A percentile compares a stretch with the other conserved stretches of the same genome.
phyloP scores from a whole-genome alignment of 2,329 filamentous ascomycete genomes.

The Aureobasidium leucospermi region DNA sequence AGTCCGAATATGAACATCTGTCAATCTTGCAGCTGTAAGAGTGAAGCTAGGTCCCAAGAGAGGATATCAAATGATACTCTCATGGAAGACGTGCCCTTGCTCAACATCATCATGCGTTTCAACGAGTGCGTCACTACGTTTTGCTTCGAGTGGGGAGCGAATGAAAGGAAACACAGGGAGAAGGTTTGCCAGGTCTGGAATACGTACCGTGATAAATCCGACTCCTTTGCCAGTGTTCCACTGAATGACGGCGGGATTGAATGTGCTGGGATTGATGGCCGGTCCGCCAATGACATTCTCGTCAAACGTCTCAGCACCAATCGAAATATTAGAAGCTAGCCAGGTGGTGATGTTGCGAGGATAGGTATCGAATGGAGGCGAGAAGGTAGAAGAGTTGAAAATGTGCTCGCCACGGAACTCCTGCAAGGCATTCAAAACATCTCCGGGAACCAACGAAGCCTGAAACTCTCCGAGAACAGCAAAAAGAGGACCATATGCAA shows the following conservation, averaged over 20 bases:
- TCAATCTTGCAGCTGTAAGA: too few relatives aligned
- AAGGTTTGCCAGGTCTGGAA: too few relatives aligned
- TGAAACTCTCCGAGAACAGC: conserved; percentile 48
- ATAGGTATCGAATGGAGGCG: conserved; percentile 51
- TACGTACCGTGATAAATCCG: conserved; percentile 23
- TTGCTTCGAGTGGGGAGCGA: neutral
- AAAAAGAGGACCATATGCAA: conserved; percentile 50
- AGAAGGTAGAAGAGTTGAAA: conserved; percentile 47
- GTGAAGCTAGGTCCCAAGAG: too few relatives aligned
- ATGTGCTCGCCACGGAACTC: conserved; percentile 48
- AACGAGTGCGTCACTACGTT: too few relatives aligned
- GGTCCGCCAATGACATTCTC: conserved; percentile 51
- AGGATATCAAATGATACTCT: too few relatives aligned
- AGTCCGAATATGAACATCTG: too few relatives aligned
- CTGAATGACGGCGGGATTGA: conserved; percentile 54
- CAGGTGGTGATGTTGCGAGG: conserved; percentile 54
- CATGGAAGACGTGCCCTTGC: too few relatives aligned
- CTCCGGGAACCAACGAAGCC: conserved; percentile 38
- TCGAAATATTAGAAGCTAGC: conserved; percentile 50
- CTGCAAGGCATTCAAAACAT: conserved; percentile 33
- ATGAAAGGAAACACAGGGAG: neutral
- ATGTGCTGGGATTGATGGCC: conserved; percentile 43
- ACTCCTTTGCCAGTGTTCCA: conserved; percentile 42
- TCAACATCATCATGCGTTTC: too few relatives aligned
- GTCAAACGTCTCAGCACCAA: conserved; percentile 52